Evolutionary conservation across 805 yeast species (phyloP), one percentile per base, ranked within the genome.

Genomic region (Wickerhamomyces ciferrii): DNA sequence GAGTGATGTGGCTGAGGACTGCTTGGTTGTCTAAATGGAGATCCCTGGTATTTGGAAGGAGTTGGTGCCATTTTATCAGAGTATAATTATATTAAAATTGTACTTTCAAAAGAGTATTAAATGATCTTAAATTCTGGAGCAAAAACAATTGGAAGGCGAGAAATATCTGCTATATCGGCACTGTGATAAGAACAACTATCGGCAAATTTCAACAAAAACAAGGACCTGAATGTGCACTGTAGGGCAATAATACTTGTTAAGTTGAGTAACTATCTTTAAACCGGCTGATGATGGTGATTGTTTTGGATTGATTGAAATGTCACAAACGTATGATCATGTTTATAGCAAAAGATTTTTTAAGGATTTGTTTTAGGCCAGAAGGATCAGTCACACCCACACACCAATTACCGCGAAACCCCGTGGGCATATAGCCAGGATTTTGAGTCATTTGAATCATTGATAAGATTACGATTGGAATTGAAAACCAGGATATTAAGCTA

Each of bases 21-120:
- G 10, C 43, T 29, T 8, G 60, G 58, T 15, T 49, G 50, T 56
- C 77, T 63, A 54, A 67, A 59, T 1, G 59, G 50, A 3, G 70
- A 61, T 15, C 62, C 62, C 17, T 66, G 68, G 48, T 60, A 67
- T 48, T 69, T 70, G 25, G 56, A 49, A 43, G 61, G 60, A 14
- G 60, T 55, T 17, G 54, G 50, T 2, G 47, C 39, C 57, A 55
- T 54, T 37, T 14, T 31, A 14, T 11, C 10, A 11, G 6, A 14
- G 5, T 31, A 15, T 11, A 13, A 15, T 15, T 31, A 14, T 31
- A 5, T 5, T 29, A 11, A 7, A 29, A 5, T 11, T 29, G 32
- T n/a, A n/a, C n/a, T n/a, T n/a, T n/a, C n/a, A n/a, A 29, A 11
- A 11, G 32, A 14, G 5, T 11, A 11, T 29, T 15, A 15, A n/a